A percentile compares a stretch with the other conserved stretches of the same genome.
Evolutionary conservation across 352 stramenopile genomes (phyloP).

Genomic region (Phytophthora vignae): DNA sequence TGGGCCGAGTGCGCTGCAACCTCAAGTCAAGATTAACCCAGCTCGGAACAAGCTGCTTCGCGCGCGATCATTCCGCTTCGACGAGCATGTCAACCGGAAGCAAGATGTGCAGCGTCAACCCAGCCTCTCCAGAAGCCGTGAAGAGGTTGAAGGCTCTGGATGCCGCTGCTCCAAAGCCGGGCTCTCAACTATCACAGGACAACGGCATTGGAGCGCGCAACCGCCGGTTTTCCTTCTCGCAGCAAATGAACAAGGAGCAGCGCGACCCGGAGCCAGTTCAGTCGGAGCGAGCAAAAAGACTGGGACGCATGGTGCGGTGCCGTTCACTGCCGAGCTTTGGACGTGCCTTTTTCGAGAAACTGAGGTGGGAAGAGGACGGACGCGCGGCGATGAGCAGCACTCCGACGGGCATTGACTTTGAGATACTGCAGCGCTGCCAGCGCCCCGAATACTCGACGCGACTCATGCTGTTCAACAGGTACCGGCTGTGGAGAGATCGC

Average conservation of each 20-base stretch:
- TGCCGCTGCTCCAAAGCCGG: conserved; percentile 21
- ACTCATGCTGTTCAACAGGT: conserved; percentile 54
- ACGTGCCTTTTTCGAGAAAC: conserved; percentile 45
- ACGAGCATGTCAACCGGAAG: conserved; percentile 17
- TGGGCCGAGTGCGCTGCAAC: conserved; percentile 1
- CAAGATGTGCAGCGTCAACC: not conserved
- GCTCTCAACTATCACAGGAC: conserved; percentile 10
- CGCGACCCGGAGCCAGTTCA: not conserved
- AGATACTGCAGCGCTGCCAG: conserved; percentile 63
- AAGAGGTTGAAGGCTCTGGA: conserved; percentile 25
- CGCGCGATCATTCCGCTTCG: conserved; percentile 17
- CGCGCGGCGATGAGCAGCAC: conserved; percentile 3
- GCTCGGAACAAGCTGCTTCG: conserved; percentile 20
- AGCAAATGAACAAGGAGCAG: not conserved
- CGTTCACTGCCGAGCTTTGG: conserved; percentile 61
- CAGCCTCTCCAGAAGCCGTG: not conserved
- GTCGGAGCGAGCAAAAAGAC: conserved; percentile 14
- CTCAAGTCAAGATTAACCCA: conserved; percentile 25
- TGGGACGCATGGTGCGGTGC: conserved; percentile 49
- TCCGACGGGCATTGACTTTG: conserved; percentile 52
- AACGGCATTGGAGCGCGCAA: not conserved
- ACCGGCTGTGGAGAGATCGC: conserved; percentile 40
- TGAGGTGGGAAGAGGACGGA: conserved; percentile 12
- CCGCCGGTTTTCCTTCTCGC: conserved; percentile 14
- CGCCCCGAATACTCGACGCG: conserved; percentile 54